A percentile compares a stretch with the other conserved stretches of the same genome.
phyloP scores from a whole-genome alignment of 1,284 basidiomycete genomes.

The Malassezia globosa region DNA sequence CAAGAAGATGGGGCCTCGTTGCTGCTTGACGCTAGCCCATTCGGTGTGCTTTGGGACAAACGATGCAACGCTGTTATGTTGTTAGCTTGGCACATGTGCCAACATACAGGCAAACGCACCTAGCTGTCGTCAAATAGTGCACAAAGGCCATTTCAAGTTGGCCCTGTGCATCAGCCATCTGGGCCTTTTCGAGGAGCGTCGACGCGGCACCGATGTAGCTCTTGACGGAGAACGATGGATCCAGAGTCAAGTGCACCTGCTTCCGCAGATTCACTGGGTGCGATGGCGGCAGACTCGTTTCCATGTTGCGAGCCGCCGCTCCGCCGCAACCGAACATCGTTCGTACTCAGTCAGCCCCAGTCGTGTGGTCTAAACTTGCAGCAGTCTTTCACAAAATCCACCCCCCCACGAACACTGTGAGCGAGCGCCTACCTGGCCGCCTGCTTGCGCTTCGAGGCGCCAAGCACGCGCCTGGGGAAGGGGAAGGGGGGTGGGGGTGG shows the following conservation, averaged over 20 bases:
- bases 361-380: no score
- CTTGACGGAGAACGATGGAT: constrained; percentile 39
- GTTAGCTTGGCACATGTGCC: no score
- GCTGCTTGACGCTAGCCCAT: constrained; percentile 29
- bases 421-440: no score
- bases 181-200: constrained; percentile 42
- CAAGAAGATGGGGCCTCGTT: constrained; percentile 28
- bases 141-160: constrained; percentile 44
- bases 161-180: constrained; percentile 38
- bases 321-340: no score
- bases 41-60: constrained; percentile 43
- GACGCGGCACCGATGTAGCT: constrained; percentile 43
- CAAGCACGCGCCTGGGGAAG: no score
- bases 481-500: no score
- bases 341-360: no score
- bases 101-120: constrained; percentile 17
- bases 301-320: not conserved
- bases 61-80: constrained; percentile 24
- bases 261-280: constrained; percentile 41
- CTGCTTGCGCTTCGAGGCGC: no score
- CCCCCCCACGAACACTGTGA: no score
- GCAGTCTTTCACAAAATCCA: no score
- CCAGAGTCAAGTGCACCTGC: constrained; percentile 33
- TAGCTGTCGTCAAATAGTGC: constrained; percentile 45
- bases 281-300: constrained; percentile 26